phyloP scores from a whole-genome alignment of 495 filamentous ascomycete species.

The Trichoderma gamsii region DNA sequence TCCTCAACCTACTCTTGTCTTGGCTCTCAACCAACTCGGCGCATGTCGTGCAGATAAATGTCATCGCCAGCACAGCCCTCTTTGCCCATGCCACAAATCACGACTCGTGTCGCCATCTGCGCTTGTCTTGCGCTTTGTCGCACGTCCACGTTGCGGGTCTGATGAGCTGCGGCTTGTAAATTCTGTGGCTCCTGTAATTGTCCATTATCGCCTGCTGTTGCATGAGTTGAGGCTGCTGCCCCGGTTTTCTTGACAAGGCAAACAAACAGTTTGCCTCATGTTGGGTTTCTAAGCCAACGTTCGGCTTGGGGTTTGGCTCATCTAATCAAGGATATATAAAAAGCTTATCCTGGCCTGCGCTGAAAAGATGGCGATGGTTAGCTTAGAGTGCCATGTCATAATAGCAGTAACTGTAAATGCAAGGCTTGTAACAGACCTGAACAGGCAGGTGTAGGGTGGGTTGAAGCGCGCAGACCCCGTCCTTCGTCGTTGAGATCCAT shows the following conservation, averaged over 20 bases:
- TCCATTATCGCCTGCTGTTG: not conserved
- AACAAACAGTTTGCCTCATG: not conserved
- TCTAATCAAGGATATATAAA: not conserved
- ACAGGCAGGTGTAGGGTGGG: too few relatives aligned
- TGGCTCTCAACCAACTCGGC: not conserved
- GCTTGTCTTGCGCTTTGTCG: not conserved
- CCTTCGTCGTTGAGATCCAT: too few relatives aligned
- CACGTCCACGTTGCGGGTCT: not conserved
- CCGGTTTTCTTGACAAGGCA: slow-evolving; percentile 2
- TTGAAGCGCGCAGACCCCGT: too few relatives aligned
- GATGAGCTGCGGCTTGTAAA: not conserved
- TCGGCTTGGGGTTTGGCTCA: not conserved
- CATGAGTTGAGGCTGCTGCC: not conserved
- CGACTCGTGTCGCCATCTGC: not conserved
- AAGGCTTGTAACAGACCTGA: too few relatives aligned
- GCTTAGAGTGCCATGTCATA: too few relatives aligned
- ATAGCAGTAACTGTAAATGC: too few relatives aligned
- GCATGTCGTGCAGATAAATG: slow-evolving; percentile 9
- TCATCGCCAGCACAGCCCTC: not conserved
- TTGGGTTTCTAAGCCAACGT: not conserved
- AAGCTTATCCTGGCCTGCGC: too few relatives aligned
- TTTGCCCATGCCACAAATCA: not conserved
- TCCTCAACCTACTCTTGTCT: not conserved
- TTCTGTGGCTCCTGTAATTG: not conserved
- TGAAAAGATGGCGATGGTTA: too few relatives aligned